Evolutionary conservation across 768 basidiomycete species (phyloP).

Genomic region (Lentinula aciculospora): DNA sequence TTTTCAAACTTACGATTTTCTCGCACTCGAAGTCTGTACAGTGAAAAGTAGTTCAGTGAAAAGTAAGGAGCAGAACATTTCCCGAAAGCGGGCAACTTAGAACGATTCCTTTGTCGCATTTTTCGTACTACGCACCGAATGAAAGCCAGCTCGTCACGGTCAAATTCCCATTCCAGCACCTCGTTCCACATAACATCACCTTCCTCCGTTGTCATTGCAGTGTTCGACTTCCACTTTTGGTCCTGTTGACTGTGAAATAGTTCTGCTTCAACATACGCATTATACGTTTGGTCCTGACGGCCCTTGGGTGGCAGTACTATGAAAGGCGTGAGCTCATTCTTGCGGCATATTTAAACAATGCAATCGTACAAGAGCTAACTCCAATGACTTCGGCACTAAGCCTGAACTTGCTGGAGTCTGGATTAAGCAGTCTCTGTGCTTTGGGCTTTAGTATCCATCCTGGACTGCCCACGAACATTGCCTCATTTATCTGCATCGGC

Average conservation of each 20-base stretch:
- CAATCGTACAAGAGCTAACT: constrained; percentile 35
- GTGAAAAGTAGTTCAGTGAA: no score
- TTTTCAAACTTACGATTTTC: constrained; percentile 32
- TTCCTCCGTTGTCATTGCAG: constrained; percentile 27
- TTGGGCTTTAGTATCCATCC: constrained; percentile 53
- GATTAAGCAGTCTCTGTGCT: constrained; percentile 16
- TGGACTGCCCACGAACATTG: constrained; percentile 48
- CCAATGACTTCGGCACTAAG: constrained; percentile 34
- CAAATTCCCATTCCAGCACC: constrained; percentile 43
- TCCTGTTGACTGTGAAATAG: constrained; percentile 34
- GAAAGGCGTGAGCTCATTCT: neutral
- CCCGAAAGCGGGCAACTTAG: no score
- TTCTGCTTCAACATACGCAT: constrained; percentile 39
- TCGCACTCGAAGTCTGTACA: constrained; percentile 16
- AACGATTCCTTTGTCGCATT: neutral
- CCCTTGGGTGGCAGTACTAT: constrained; percentile 42
- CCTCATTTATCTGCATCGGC: constrained; percentile 59
- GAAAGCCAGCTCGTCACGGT: constrained; percentile 46
- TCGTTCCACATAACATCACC: constrained; percentile 39
- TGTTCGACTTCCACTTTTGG: constrained; percentile 38
- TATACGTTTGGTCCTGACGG: constrained; percentile 29
- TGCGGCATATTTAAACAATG: neutral
- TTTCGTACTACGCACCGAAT: constrained; percentile 31
- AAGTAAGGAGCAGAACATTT: neutral
- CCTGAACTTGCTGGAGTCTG: constrained; percentile 12